These are phyloP conservation scores for Colletotrichum zoysiae DNA, from an alignment of 2,329 filamentous ascomycete species.

Conservation along the genomic window DNA sequence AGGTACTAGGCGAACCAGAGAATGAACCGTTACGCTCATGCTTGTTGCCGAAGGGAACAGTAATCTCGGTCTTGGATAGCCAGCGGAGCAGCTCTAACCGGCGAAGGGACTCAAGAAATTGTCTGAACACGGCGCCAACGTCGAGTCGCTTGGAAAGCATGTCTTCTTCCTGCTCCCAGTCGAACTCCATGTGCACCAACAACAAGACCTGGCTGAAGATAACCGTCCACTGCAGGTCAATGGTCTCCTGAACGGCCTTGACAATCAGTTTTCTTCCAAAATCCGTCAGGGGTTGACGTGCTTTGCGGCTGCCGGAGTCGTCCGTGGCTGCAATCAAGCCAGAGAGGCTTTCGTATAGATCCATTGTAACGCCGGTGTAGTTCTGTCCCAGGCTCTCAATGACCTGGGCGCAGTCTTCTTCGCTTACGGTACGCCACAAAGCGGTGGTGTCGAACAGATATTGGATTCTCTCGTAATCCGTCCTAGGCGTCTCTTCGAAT, in stretches of 20 bases:
- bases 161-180: constrained; percentile 80
- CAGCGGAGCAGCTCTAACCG: constrained; percentile 81
- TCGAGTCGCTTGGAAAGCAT: constrained; percentile 71
- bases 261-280: constrained; percentile 83
- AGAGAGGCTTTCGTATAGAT: constrained; percentile 67
- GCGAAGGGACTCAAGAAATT: constrained; percentile 77
- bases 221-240: constrained; percentile 78
- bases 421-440: constrained; percentile 82
- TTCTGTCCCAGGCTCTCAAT: constrained; percentile 75
- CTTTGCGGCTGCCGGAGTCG: constrained; percentile 60
- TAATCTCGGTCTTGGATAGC: constrained; percentile 72
- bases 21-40: constrained; percentile 54
- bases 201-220: constrained; percentile 87
- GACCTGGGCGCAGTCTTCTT: constrained; percentile 83
- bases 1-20: constrained; percentile 48
- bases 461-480: constrained; percentile 80
- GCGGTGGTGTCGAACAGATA: constrained; percentile 83
- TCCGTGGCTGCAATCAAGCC: constrained; percentile 57
- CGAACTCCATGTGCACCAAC: constrained; percentile 87
- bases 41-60: constrained; percentile 59
- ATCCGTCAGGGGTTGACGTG: constrained; percentile 71
- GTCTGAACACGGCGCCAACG: constrained; percentile 77
- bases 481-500: constrained; percentile 77
- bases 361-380: constrained; percentile 68
- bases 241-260: constrained; percentile 82